Conservation (phyloP, 2,329 filamentous ascomycete genomes). For the Trichothecium roseum region DNA sequence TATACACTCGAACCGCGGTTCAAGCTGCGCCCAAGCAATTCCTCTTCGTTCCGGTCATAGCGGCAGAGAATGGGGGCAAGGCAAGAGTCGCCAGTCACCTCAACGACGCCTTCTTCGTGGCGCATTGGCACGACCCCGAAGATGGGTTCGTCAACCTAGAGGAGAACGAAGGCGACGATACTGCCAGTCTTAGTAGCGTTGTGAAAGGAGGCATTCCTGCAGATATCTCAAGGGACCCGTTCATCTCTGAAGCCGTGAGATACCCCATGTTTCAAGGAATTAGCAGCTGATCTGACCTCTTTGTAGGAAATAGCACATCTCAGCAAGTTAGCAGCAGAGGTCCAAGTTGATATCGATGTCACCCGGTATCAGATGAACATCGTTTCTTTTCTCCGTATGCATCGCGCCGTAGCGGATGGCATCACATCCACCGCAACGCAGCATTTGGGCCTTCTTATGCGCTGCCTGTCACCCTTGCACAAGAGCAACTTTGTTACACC, state of each 20-base stretch:
- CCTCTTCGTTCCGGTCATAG: conserved; percentile 66
- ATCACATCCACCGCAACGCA: conserved; percentile 69
- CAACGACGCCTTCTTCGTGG: conserved; percentile 81
- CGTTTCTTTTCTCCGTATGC: conserved; percentile 74
- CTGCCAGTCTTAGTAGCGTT: conserved; percentile 25
- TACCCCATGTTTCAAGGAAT: background rate
- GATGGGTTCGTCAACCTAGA: conserved; percentile 71
- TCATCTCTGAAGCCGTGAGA: conserved; percentile 34
- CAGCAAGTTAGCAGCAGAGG: conserved; percentile 43
- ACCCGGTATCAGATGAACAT: conserved; percentile 81
- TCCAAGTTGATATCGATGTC: conserved; percentile 65
- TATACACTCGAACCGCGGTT: conserved; percentile 65
- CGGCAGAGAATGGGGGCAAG: conserved; percentile 32
- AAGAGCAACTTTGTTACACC: conserved; percentile 73
- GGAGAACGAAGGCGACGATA: conserved; percentile 31
- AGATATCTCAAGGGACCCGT: conserved; percentile 13
- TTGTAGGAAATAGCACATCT: conserved; percentile 48
- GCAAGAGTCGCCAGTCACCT: conserved; percentile 45
- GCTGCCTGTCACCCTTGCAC: conserved; percentile 72
- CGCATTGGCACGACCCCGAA: conserved; percentile 66
- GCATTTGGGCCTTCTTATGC: conserved; percentile 61
- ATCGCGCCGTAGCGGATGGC: conserved; percentile 72
- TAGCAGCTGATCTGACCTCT: conserved; percentile 6
- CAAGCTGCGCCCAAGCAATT: conserved; percentile 69
- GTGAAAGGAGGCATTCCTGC: conserved; percentile 24